These are phyloP conservation scores for Coniochaeta pulveracea DNA, from an alignment of 2,329 filamentous ascomycete genomes.

Conservation along the genomic window DNA sequence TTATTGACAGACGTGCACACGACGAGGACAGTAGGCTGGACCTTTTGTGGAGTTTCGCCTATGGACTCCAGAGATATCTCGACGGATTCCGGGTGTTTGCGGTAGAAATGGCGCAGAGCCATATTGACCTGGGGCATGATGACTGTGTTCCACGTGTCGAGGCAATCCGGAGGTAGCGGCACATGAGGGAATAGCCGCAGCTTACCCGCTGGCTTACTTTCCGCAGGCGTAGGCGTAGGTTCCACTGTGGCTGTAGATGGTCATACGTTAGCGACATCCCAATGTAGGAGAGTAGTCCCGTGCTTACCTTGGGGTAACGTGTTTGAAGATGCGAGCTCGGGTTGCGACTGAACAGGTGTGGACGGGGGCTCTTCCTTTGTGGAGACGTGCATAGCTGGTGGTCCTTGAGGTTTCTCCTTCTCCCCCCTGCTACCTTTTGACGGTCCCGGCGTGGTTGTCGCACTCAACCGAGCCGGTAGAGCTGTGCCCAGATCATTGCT, in stretches of 20 bases:
- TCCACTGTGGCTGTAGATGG: constrained; percentile 5
- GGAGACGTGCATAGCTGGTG: background rate
- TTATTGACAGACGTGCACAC: constrained; percentile 66
- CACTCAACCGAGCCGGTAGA: constrained; percentile 7
- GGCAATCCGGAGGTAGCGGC: constrained; percentile 43
- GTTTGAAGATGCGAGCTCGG: no score
- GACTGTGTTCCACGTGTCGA: constrained; percentile 61
- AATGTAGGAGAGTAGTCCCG: no score
- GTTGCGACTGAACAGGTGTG: no score
- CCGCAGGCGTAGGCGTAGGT: background rate
- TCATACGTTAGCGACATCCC: no score
- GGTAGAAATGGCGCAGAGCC: constrained; percentile 58
- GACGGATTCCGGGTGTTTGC: constrained; percentile 63
- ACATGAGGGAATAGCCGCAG: constrained; percentile 50
- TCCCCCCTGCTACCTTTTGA: constrained; percentile 10
- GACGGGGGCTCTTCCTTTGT: no score
- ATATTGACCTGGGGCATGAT: constrained; percentile 65
- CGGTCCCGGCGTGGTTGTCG: constrained; percentile 8
- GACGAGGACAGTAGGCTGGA: constrained; percentile 63
- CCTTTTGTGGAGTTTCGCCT: constrained; percentile 54
- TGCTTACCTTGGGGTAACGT: no score
- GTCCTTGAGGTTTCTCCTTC: constrained; percentile 3
- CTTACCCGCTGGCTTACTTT: constrained; percentile 22
- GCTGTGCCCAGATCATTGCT: constrained; percentile 31
- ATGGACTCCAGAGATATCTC: constrained; percentile 69